Base-by-base conservation (phyloP, 441 rosid species). In the Cnidoscolus chayamansa region DNA sequence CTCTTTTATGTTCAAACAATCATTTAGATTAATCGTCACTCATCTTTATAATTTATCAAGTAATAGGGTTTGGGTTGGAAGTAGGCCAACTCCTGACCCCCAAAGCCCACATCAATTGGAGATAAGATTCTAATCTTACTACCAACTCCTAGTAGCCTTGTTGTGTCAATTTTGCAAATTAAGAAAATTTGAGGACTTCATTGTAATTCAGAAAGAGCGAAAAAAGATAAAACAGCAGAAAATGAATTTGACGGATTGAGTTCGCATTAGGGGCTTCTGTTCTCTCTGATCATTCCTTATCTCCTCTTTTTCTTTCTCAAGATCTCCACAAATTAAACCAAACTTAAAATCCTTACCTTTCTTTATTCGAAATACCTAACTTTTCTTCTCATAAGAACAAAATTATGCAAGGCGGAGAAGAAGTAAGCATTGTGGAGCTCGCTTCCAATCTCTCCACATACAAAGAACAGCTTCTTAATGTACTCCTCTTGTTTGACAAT, bases 371-470 rank as follows among this genome's bases (percentile, higher is more conserved):
- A 40, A 40, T 5, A 5, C 45, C 3, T 35, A 40, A 40, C 0
- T 6, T 40, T 6, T 40, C 45, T 40, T 40, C 6, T 40, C 45
- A 40, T 40, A 40, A 40, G 45, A 40, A 40, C 40, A 40, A 37
- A 43, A 72, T 63, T 56, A 94, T 94, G 99, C 85, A 84, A 78
- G 97, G 96, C 49, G 97, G 74, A 40, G 82, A 89, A 63, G 98
- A 91, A 85, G 79, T 94, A 32, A 90, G 92, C 79, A 81, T 86
- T 3, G 85, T 81, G 10, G 97, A 90, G 86, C 81, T 92, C 68
- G 89, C 97, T 81, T 88, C 97, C 57, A 94, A 86, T 90, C 94
- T 94, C 72, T 84, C 98, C 74, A 90, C 92, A 20, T 94, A 94
- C 82, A 90, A 78, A 73, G 90, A 92, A 50, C 97, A 94, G 78